Evolutionary conservation across 306 rosid genomes (phyloP).

Genomic region (Benincasa hispida): DNA sequence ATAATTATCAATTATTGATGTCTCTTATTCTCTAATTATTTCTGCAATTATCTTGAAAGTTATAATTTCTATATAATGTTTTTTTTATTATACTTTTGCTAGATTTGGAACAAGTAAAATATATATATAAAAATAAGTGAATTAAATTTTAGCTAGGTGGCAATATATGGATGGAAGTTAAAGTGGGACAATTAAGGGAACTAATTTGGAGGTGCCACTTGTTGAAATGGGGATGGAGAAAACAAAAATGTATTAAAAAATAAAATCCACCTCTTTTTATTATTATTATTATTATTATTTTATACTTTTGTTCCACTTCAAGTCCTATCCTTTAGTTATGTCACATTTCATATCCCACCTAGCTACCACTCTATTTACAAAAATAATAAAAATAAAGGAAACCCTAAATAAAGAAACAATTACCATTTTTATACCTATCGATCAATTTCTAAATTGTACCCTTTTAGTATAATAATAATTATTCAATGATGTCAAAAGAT

Average conservation of each 20-base stretch:
- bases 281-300: too few species aligned
- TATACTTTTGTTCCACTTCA: neutral
- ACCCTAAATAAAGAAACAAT: neutral
- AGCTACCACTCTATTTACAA: neutral
- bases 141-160: neutral
- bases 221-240: slow-evolving; percentile 4
- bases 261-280: neutral
- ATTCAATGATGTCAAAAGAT: too few species aligned
- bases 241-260: neutral
- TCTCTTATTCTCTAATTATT: neutral
- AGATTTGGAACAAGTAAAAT: neutral
- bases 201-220: neutral
- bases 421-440: neutral
- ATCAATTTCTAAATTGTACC: neutral
- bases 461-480: neutral
- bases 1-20: neutral
- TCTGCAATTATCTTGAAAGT: neutral
- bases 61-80: neutral
- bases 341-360: neutral
- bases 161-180: neutral
- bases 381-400: neutral
- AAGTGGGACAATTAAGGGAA: neutral
- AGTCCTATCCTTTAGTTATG: neutral
- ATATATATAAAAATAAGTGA: neutral
- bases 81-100: neutral